Evolutionary conservation across 2,329 filamentous ascomycete genomes (phyloP).

Genomic region (Corniculantispora saksenae): DNA sequence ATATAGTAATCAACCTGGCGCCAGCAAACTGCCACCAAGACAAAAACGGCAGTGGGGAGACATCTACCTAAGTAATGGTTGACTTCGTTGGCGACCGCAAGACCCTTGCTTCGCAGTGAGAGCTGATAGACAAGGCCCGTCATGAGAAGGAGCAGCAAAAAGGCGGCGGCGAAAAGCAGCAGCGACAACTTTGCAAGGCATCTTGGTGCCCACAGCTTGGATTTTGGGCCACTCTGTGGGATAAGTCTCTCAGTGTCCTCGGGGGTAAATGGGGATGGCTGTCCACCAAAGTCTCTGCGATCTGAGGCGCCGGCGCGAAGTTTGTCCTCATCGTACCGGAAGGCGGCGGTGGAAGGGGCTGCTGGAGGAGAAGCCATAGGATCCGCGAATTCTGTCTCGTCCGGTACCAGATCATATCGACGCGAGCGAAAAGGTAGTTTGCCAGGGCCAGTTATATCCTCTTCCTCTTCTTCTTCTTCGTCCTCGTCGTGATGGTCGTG

Average conservation of each 20-base stretch:
- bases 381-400: not conserved
- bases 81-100: slow-evolving; percentile 24
- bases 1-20: slow-evolving; percentile 32
- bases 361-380: not conserved
- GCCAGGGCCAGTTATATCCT: not conserved
- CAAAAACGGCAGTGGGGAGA: slow-evolving; percentile 29
- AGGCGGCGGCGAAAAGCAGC: slow-evolving; percentile 24
- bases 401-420: not conserved
- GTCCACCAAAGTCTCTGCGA: not conserved
- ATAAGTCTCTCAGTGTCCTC: not conserved
- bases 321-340: not conserved
- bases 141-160: slow-evolving; percentile 25
- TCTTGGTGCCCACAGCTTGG: slow-evolving; percentile 24
- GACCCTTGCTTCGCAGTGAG: slow-evolving; percentile 24
- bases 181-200: slow-evolving; percentile 25
- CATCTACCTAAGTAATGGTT: slow-evolving; percentile 29
- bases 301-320: not conserved
- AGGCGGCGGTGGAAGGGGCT: not conserved
- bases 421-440: not conserved
- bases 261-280: not conserved
- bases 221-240: not conserved
- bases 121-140: slow-evolving; percentile 27
- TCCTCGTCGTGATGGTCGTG: not conserved
- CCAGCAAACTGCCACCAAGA: slow-evolving; percentile 30
- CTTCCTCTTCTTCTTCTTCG: not conserved